Evolutionary conservation across 176 grass and related monocot genomes (phyloP), one percentile per base, ranked within the genome.

Genomic region (Guadua angustifolia): DNA sequence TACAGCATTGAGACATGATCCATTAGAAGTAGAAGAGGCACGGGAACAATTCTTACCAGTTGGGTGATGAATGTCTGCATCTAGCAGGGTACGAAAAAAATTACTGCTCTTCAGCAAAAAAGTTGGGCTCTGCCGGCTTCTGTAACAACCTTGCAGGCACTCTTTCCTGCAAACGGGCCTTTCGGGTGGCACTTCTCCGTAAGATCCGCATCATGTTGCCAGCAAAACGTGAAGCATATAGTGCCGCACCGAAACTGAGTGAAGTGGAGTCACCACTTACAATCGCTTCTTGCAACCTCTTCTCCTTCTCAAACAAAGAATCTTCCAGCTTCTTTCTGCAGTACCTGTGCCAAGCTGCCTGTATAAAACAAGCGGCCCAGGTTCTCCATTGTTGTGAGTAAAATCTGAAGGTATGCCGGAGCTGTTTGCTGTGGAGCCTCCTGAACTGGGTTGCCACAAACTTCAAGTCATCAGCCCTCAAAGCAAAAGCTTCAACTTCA

Each of bases 301-400:
- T 88, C 86, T 99, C 96, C 85, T 91, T 88, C 79, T 98, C 95
- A 67, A 78, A 76, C 19, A 99, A 74, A 81, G 91, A 67, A 52
- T 95, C 88, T 45, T 99, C 93, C 4, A 95, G 58, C 83, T 95
- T 95, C 93, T 98, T 98, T 74, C 89, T 92, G 51, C 84, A 86
- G 65, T 99, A 94, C 57, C 88, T 90, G 64, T 70, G 91, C 96
- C 96, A 99, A 36, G 96, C 96, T 42, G 93, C 91, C 77, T 95
- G 96, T 89, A 99, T 92, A 76, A 99, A 99, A 75, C 93, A 99
- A 26, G 88, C 93, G 5, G 96, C 93, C 91, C 93, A 99, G n/a
- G 96, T 99, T 71, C 91, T 93, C 93, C 93, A 95, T 24, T 99
- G 93, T 32, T 92, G 96, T 46, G 96, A 99, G 26, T 99, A 95